phyloP scores from a whole-genome alignment of 2,329 filamentous ascomycete species.

The Didymella pomorum region DNA sequence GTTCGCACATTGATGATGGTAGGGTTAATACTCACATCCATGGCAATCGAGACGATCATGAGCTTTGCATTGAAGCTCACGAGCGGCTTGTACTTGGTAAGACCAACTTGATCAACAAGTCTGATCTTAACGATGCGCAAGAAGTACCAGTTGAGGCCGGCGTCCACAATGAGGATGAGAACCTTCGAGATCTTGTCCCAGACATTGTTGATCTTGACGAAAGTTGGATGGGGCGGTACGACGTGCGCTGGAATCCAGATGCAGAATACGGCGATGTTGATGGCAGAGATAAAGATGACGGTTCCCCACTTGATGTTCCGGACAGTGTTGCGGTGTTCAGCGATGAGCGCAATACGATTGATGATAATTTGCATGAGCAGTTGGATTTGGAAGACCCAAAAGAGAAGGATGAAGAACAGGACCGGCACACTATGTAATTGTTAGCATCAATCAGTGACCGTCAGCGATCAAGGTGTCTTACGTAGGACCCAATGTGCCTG shows the following conservation, averaged over 20 bases:
- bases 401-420: conserved; percentile 45
- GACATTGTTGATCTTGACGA: conserved; percentile 57
- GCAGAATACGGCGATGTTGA: conserved; percentile 63
- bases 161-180: conserved; percentile 61
- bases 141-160: conserved; percentile 63
- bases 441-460: conserved; percentile 6
- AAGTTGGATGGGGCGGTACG: conserved; percentile 46
- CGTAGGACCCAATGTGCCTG: conserved; percentile 41
- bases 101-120: conserved; percentile 50
- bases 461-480: conserved; percentile 19
- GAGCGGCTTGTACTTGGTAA: conserved; percentile 53
- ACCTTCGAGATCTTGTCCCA: conserved; percentile 65
- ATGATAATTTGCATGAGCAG: conserved; percentile 64
- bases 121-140: conserved; percentile 52
- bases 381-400: conserved; percentile 54
- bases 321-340: conserved; percentile 52
- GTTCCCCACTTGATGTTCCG: conserved; percentile 58
- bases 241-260: conserved; percentile 63
- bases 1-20: neutral
- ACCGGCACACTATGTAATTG: conserved; percentile 34
- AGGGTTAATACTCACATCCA: conserved; percentile 47
- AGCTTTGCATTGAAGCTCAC: conserved; percentile 54
- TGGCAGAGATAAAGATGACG: conserved; percentile 55
- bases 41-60: conserved; percentile 51
- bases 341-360: conserved; percentile 62